phyloP scores from a whole-genome alignment of 2,329 filamentous ascomycete genomes.

The Aspergillus unguis region DNA sequence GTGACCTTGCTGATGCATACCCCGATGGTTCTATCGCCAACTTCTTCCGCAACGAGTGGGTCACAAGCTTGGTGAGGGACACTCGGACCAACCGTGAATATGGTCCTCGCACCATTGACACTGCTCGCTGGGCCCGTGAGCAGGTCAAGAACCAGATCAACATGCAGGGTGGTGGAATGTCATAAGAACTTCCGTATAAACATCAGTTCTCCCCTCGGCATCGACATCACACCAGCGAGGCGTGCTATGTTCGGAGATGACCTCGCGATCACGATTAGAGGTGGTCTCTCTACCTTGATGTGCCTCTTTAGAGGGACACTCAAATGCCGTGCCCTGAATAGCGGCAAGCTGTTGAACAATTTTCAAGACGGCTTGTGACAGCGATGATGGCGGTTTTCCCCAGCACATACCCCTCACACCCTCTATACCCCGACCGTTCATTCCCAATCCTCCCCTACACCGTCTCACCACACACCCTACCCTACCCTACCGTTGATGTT shows the following conservation, averaged over 20 bases:
- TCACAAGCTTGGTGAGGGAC: slow-evolving; percentile 86
- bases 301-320: slow-evolving; percentile 12
- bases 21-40: slow-evolving; percentile 81
- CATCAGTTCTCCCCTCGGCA: slow-evolving; percentile 14
- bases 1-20: slow-evolving; percentile 91
- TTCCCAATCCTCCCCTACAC: background rate
- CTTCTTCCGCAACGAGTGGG: slow-evolving; percentile 87
- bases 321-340: slow-evolving; percentile 15
- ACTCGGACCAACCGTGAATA: slow-evolving; percentile 87
- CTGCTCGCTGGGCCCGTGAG: slow-evolving; percentile 94
- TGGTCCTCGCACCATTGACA: slow-evolving; percentile 79
- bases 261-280: slow-evolving; percentile 15
- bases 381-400: slow-evolving; percentile 1
- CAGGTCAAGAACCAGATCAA: slow-evolving; percentile 83
- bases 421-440: slow-evolving; percentile 3
- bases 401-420: background rate
- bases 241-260: slow-evolving; percentile 17
- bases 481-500: background rate
- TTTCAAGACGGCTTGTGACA: background rate
- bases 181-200: slow-evolving; percentile 25
- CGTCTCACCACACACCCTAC: background rate
- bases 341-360: slow-evolving; percentile 5
- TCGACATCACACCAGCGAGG: slow-evolving; percentile 3
- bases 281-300: slow-evolving; percentile 7
- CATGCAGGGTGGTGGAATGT: slow-evolving; percentile 38